A percentile compares a stretch with the other conserved stretches of the same genome.
Conservation (phyloP, 2,329 filamentous ascomycete genomes). For the Cercospora zeae-maydis region DNA sequence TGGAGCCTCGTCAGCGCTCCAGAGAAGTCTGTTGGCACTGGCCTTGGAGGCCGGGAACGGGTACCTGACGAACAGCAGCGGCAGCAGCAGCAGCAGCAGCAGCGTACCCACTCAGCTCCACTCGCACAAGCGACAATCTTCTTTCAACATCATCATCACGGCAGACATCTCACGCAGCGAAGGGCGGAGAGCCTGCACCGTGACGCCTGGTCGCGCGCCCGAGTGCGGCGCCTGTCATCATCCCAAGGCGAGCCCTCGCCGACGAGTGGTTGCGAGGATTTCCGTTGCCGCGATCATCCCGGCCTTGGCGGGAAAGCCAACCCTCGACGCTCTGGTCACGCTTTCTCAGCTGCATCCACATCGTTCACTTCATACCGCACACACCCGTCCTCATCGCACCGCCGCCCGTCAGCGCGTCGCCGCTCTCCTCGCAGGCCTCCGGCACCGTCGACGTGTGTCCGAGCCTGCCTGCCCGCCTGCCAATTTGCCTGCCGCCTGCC, state of each 20-base stretch:
- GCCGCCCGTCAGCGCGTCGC: neutral
- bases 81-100: neutral
- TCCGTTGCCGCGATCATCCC: neutral
- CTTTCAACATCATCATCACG: neutral
- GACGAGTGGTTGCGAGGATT: conserved; percentile 2
- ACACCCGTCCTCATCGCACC: neutral
- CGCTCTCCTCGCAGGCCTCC: neutral
- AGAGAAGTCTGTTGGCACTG: conserved; percentile 8
- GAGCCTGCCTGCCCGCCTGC: neutral
- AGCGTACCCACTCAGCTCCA: conserved; percentile 6
- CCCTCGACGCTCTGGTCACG: neutral
- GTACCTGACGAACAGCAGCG: conserved; percentile 6
- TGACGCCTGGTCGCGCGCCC: neutral
- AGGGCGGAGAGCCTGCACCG: neutral
- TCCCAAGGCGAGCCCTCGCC: neutral
- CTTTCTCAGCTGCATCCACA: no score
- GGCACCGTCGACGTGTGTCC: conserved; percentile 5
- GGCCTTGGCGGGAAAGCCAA: neutral
- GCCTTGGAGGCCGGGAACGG: conserved; percentile 3
- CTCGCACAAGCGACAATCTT: conserved; percentile 10
- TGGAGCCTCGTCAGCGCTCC: neutral
- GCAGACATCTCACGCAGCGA: neutral
- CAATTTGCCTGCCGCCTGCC: neutral
- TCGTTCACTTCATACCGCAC: neutral
- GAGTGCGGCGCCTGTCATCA: neutral